phyloP scores from a whole-genome alignment of 768 basidiomycete genomes.

The Psilocybe tampanensis region DNA sequence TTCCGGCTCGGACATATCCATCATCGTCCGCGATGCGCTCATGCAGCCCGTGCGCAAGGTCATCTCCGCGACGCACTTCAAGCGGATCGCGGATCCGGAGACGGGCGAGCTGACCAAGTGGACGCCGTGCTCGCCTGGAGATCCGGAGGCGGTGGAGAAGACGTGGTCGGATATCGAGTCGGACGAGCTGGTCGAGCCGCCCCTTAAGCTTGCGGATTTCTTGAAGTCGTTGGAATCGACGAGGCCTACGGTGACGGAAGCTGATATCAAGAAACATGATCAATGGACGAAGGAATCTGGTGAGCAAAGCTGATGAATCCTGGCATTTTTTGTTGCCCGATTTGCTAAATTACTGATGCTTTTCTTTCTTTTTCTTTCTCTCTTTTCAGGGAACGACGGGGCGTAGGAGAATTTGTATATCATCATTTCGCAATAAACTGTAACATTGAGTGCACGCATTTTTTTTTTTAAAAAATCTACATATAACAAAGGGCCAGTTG shows the following conservation, averaged over 20 bases:
- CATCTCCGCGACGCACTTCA: conserved; percentile 94
- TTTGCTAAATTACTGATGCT: too few relatives aligned
- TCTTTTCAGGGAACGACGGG: conserved; percentile 12
- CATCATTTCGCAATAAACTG: not conserved
- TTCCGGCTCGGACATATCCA: conserved; percentile 94
- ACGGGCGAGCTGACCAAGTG: conserved; percentile 55
- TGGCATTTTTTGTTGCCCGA: too few relatives aligned
- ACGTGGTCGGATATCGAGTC: conserved; percentile 86
- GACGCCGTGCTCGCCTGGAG: conserved; percentile 97
- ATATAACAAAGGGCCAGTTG: not conserved
- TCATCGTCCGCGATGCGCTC: conserved; percentile 92
- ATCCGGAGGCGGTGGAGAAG: conserved; percentile 82
- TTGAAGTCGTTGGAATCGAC: conserved; percentile 76
- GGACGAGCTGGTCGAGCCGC: conserved; percentile 88
- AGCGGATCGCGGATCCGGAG: too few relatives aligned
- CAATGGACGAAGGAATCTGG: conserved; percentile 67
- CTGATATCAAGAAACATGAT: too few relatives aligned
- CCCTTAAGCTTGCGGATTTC: conserved; percentile 78
- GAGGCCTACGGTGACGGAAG: conserved; percentile 85
- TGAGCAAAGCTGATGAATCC: too few relatives aligned
- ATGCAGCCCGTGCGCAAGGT: conserved; percentile 99
- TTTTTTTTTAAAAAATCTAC: not conserved
- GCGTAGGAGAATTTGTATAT: conserved; percentile 7
- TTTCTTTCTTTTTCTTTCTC: not conserved
- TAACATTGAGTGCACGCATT: not conserved